Percentiles rank a stretch among this genome's conserved stretches.
These are phyloP conservation scores for Gloeophyllum trabeum DNA, from an alignment of 768 basidiomycete genomes.

Conservation along the genomic window DNA sequence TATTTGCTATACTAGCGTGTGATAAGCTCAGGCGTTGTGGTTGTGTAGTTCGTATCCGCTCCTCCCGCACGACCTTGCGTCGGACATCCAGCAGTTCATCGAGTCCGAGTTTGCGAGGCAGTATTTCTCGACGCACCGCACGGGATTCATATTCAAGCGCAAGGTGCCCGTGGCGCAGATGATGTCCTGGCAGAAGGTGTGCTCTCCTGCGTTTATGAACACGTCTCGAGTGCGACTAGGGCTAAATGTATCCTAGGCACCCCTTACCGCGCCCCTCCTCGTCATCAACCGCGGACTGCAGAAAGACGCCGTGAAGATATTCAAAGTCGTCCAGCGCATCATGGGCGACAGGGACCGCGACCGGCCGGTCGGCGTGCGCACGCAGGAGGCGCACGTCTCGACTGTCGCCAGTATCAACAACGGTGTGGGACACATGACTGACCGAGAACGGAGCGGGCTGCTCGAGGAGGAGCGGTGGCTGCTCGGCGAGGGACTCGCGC, in stretches of 20 bases:
- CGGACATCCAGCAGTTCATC: slow-evolving; percentile 81
- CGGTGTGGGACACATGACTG: not conserved
- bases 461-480: slow-evolving; percentile 86
- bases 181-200: slow-evolving; percentile 84
- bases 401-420: not conserved
- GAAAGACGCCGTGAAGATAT: slow-evolving; percentile 73
- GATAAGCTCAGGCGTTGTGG: slow-evolving; percentile 7
- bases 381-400: slow-evolving; percentile 4
- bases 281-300: slow-evolving; percentile 52
- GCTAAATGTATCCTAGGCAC: slow-evolving; percentile 26
- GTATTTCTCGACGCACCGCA: slow-evolving; percentile 87
- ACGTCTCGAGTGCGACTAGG: not conserved
- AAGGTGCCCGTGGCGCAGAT: slow-evolving; percentile 75
- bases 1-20: slow-evolving; percentile 4
- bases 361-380: slow-evolving; percentile 32
- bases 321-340: slow-evolving; percentile 83
- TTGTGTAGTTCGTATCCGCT: slow-evolving; percentile 56
- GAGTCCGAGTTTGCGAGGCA: slow-evolving; percentile 77
- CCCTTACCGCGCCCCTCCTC: slow-evolving; percentile 66
- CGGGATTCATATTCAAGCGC: slow-evolving; percentile 77
- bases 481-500: slow-evolving; percentile 63
- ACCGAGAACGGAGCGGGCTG: too few relatives aligned
- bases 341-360: slow-evolving; percentile 90
- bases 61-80: slow-evolving; percentile 69
- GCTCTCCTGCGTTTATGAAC: not conserved